Base-by-base conservation (phyloP, 768 basidiomycete species). In the Leccinum ochraceum region DNA sequence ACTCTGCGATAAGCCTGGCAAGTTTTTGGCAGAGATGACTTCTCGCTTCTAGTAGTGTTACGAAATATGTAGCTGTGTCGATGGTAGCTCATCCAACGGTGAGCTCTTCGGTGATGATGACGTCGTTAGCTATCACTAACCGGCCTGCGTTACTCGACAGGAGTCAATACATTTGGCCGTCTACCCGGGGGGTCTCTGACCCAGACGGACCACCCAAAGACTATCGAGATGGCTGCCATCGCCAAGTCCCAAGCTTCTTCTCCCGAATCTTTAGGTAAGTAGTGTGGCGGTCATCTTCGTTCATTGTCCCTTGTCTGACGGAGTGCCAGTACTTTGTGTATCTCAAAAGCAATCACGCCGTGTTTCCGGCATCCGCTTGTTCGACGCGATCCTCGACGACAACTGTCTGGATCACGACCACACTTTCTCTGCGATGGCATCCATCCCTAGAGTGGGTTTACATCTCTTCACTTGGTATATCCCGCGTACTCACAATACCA, bases 151-250 rank as follows among this genome's bases (percentile, higher is more conserved):
- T 20, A 26, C 14, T 52, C n/a, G 5, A 53, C 42, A 68, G 60
- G 44, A 46, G 60, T 64, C 57, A 54, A 60, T 49, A 30, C 20
- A 50, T 39, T 42, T 53, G 37, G n/a, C 26, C 39, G 64, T 58
- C 60, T 48, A 57, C 52, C 59, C 34, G 46, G 64, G 59, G 58
- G 60, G 64, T 68, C 64, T 66, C 64, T 6, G 56, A 59, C 57
- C 60, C 60, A 57, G 64, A 60, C 42, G 56, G 24, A 34, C 42
- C 55, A 37, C 49, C 34, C 20, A 22, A 64, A 53, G 58, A 48
- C 60, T 39, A 20, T 50, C 39, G 28, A 37, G 30, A 20, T 46
- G 39, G 22, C 44, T 49, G 22, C 64, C 48, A 36, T 28, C 39
- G 26, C n/a, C 6, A 37, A 24, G 22, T 20, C n/a, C 11, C 48